Conservation (phyloP, 2,329 filamentous ascomycete species). For the Rutstroemia sp. region DNA sequence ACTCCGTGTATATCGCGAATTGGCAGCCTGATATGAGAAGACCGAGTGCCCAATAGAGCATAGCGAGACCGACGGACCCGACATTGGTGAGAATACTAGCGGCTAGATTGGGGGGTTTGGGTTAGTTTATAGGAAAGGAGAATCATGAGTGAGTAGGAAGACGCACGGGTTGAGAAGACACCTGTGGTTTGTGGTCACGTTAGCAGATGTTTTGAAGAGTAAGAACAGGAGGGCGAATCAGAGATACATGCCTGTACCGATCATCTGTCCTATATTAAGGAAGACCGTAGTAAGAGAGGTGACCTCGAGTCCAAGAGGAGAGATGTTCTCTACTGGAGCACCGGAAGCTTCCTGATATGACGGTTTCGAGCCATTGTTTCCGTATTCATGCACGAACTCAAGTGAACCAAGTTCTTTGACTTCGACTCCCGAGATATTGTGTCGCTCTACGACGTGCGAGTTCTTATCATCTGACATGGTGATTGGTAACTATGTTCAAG, state of each 20-base stretch:
- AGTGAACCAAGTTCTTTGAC: slow-evolving; percentile 7
- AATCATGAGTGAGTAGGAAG: neutral
- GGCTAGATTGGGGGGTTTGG: slow-evolving; percentile 40
- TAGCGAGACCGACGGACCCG: slow-evolving; percentile 52
- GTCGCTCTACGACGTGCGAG: neutral
- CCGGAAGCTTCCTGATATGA: slow-evolving; percentile 49
- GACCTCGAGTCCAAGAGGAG: slow-evolving; percentile 53
- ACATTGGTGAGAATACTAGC: slow-evolving; percentile 50
- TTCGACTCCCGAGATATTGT: neutral
- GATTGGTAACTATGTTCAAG: neutral
- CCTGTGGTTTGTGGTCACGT: slow-evolving; percentile 27
- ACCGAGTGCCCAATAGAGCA: slow-evolving; percentile 60
- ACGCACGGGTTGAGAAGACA: slow-evolving; percentile 54
- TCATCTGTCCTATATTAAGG: slow-evolving; percentile 54
- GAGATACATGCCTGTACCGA: slow-evolving; percentile 38
- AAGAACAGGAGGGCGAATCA: too few relatives aligned
- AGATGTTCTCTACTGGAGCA: slow-evolving; percentile 51
- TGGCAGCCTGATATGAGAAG: slow-evolving; percentile 49
- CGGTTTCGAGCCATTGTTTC: slow-evolving; percentile 39
- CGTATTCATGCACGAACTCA: slow-evolving; percentile 23
- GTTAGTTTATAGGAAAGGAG: slow-evolving; percentile 8
- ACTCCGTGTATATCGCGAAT: slow-evolving; percentile 55
- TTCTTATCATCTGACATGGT: neutral
- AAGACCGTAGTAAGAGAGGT: slow-evolving; percentile 49
- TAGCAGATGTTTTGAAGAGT: too few relatives aligned